phyloP scores from a whole-genome alignment of 768 basidiomycete genomes.

The Podaxis pistillaris region DNA sequence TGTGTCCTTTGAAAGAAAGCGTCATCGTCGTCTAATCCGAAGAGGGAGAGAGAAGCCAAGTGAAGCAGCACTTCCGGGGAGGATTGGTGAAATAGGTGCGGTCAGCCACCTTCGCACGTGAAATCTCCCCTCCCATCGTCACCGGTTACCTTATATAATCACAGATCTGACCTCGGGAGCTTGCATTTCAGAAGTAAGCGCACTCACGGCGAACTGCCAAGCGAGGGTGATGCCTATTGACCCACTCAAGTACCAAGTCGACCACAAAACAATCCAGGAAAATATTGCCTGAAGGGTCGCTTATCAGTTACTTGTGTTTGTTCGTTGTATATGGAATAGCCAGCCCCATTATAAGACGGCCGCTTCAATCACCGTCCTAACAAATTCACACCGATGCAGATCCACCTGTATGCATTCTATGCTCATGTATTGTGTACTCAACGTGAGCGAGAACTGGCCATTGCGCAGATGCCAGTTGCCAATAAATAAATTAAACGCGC shows the following conservation, averaged over 20 bases:
- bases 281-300: no score
- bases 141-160: not conserved
- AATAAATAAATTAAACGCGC: conserved; percentile 30
- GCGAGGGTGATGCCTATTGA: no score
- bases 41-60: not conserved
- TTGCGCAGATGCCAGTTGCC: not conserved
- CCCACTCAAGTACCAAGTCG: no score
- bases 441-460: not conserved
- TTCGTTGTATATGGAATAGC: no score
- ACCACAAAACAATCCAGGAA: no score
- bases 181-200: not conserved
- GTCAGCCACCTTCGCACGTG: not conserved
- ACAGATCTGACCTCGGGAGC: not conserved
- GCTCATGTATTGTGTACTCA: not conserved
- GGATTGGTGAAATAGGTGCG: not conserved
- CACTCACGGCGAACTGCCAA: no score
- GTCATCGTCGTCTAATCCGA: conserved; percentile 35
- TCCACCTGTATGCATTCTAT: not conserved
- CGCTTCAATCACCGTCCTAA: not conserved
- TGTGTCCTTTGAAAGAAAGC: conserved; percentile 82
- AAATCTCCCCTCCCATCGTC: not conserved
- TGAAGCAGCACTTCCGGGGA: not conserved
- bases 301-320: no score
- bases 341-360: no score
- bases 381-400: not conserved